Percentiles rank a stretch among this genome's conserved stretches.
Conservation (phyloP, 2,329 filamentous ascomycete species). For the Colletotrichum gloeosporioides region DNA sequence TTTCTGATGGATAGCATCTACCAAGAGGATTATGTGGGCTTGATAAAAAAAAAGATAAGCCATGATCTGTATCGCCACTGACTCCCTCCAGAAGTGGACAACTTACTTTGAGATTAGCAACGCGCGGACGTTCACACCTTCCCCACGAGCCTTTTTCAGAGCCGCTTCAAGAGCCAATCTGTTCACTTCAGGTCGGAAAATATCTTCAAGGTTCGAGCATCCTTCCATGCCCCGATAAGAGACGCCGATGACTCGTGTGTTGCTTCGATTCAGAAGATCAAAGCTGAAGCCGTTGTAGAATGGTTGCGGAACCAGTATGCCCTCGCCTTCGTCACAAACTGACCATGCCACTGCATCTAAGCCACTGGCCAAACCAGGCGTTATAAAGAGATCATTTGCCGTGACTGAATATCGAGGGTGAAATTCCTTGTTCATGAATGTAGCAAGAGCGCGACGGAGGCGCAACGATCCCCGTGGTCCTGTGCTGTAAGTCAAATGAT, state of each 20-base stretch:
- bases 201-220: slow-evolving; percentile 23
- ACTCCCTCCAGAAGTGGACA: not conserved
- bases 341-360: slow-evolving; percentile 30
- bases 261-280: slow-evolving; percentile 24
- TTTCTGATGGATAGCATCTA: slow-evolving; percentile 31
- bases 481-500: slow-evolving; percentile 32
- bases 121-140: slow-evolving; percentile 13
- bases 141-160: not conserved
- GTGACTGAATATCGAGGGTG: slow-evolving; percentile 17
- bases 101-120: slow-evolving; percentile 21
- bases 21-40: slow-evolving; percentile 38
- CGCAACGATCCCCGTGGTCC: slow-evolving; percentile 31
- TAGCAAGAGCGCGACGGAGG: slow-evolving; percentile 26
- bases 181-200: slow-evolving; percentile 24
- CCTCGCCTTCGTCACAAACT: slow-evolving; percentile 32
- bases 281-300: slow-evolving; percentile 32
- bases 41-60: too few relatives aligned
- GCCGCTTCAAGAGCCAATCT: slow-evolving; percentile 20
- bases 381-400: slow-evolving; percentile 27
- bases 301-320: slow-evolving; percentile 32
- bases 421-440: slow-evolving; percentile 28
- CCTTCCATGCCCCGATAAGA: slow-evolving; percentile 22
- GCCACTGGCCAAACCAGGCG: slow-evolving; percentile 28
- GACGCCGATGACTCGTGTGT: slow-evolving; percentile 21
- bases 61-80: not conserved